These are phyloP conservation scores for Leccinum disarticulatum DNA, from an alignment of 768 basidiomycete genomes.

Conservation along the genomic window DNA sequence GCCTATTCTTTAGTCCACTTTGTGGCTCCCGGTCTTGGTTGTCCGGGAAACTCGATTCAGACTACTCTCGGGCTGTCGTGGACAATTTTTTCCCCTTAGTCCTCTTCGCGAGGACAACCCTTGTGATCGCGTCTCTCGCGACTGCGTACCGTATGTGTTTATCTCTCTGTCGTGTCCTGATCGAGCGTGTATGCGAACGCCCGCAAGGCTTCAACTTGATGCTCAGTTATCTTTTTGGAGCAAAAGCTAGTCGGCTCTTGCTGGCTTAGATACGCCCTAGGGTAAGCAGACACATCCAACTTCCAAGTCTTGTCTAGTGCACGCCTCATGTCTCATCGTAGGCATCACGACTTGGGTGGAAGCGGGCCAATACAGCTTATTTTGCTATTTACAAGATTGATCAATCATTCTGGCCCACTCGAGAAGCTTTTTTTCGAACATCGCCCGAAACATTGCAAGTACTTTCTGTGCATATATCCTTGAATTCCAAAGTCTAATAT, in stretches of 20 bases:
- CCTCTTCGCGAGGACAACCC: slow-evolving; percentile 19
- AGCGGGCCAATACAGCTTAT: no score
- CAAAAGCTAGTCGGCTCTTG: no score
- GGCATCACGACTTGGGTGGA: no score
- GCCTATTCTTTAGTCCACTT: slow-evolving; percentile 30
- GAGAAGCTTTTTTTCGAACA: no score
- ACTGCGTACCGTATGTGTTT: background rate
- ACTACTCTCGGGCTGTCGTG: slow-evolving; percentile 33
- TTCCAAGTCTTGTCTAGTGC: no score
- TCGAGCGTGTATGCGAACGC: background rate
- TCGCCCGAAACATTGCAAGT: no score
- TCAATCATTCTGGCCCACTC: no score
- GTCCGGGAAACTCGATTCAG: slow-evolving; percentile 34
- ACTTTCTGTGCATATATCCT: no score
- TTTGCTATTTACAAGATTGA: no score
- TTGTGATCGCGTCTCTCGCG: background rate
- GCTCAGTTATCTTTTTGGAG: background rate
- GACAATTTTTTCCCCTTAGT: background rate
- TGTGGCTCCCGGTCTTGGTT: slow-evolving; percentile 19
- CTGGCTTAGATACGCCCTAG: no score
- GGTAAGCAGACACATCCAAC: background rate
- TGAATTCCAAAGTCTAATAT: no score
- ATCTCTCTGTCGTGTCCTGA: background rate
- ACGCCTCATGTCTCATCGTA: no score
- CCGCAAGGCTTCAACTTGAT: background rate